Conservation (phyloP, 169 alveolate genomes). For the Plasmodium falciparum region DNA sequence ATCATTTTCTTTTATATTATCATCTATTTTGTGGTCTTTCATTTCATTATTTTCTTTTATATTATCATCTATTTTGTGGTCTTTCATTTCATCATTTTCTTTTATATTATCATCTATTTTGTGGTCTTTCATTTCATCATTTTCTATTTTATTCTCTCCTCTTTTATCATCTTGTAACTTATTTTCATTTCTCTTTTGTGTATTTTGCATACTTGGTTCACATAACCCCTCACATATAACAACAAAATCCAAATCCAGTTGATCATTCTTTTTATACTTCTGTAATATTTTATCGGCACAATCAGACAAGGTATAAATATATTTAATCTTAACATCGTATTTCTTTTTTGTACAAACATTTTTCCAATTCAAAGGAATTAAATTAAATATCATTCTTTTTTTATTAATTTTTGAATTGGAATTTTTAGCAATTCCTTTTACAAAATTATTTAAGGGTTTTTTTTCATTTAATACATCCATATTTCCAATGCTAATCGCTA, state of each 20-base stretch:
- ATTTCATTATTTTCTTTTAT: background rate
- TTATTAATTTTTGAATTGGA: too few species aligned
- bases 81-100: background rate
- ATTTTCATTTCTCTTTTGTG: background rate
- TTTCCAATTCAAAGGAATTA: slow-evolving; percentile 22
- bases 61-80: background rate
- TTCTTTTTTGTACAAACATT: slow-evolving; percentile 10
- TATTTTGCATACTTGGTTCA: background rate
- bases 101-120: background rate
- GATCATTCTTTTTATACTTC: slow-evolving; percentile 6
- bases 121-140: background rate
- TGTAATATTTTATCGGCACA: slow-evolving; percentile 67
- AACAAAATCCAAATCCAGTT: slow-evolving; percentile 42
- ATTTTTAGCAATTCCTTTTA: too few species aligned
- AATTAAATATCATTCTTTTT: slow-evolving; percentile 3
- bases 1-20: background rate
- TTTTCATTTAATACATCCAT: too few species aligned
- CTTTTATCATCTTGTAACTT: background rate
- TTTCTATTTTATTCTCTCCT: background rate
- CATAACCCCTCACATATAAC: slow-evolving; percentile 52
- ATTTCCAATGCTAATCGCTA: too few species aligned
- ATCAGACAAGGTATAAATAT: slow-evolving; percentile 47
- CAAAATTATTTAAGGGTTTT: too few species aligned
- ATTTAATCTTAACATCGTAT: slow-evolving; percentile 35
- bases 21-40: background rate